These are phyloP conservation scores for Pholiota conissans DNA, from an alignment of 768 basidiomycete species.

Conservation along the genomic window DNA sequence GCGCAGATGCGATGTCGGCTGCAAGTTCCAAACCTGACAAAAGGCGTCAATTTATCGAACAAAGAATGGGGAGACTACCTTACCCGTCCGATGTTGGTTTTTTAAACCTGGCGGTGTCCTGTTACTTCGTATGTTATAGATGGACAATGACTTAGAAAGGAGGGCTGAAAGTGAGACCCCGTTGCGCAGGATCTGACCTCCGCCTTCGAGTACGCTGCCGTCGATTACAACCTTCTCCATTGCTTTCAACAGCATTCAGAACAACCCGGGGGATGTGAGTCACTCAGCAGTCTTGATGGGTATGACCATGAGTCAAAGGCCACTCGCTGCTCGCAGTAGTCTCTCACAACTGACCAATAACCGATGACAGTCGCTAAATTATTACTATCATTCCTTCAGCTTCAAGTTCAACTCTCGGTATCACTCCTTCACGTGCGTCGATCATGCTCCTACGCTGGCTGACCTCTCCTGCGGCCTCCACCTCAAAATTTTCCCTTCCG, in stretches of 20 bases:
- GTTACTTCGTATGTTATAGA: constrained; percentile 59
- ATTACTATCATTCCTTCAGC: no score
- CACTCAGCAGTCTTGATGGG: no score
- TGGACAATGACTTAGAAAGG: constrained; percentile 56
- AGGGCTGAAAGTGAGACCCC: constrained; percentile 66
- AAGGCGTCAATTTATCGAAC: neutral
- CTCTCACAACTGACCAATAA: no score
- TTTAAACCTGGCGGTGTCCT: constrained; percentile 66
- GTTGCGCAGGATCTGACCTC: constrained; percentile 76
- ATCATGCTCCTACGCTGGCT: constrained; percentile 25
- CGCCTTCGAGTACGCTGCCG: constrained; percentile 56
- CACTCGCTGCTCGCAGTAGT: no score
- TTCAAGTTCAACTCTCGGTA: neutral
- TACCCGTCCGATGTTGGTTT: constrained; percentile 73
- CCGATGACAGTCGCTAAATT: no score
- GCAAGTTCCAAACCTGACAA: constrained; percentile 62
- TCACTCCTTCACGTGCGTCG: constrained; percentile 10
- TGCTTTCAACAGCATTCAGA: constrained; percentile 17
- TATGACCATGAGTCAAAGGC: no score
- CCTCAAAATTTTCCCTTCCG: constrained; percentile 23
- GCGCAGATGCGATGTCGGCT: constrained; percentile 57
- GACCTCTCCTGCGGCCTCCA: constrained; percentile 17
- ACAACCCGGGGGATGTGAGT: neutral
- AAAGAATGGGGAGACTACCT: constrained; percentile 31
- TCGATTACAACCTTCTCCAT: constrained; percentile 36